Evolutionary conservation across 2,329 filamentous ascomycete genomes (phyloP), one percentile per base, ranked within the genome.

Genomic region (Sarocladiaceae sp.): DNA sequence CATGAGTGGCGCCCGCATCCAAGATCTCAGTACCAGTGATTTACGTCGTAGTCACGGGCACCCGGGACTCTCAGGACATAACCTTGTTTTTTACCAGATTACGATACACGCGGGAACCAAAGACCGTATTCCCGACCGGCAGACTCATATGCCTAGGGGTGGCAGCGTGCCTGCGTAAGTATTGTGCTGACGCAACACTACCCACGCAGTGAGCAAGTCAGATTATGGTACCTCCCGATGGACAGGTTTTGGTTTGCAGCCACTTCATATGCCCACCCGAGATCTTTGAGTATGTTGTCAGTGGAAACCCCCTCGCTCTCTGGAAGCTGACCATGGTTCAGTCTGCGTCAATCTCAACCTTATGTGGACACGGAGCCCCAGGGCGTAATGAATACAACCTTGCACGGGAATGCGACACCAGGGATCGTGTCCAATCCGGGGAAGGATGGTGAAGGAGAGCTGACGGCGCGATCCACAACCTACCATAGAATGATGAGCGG

Each of bases 331-430:
- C 40, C 40, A 44, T 28, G 44, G 44, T 48, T 48, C 8, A 48
- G 12, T 7, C 12, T 15, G 40, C 44, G 44, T 28, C 28, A 48
- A 48, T 48, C 44, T 48, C 26, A 29, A 33, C 44, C 44, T 48
- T 48, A 48, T 48, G 44, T 33, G 26, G 44, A 48, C 44, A 48
- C 44, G 44, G 44, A 48, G 37, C 17, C 12, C 15, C 25, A 18
- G 17, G 44, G 25, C 23, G 44, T 48, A 48, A 48, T 48, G 44
- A 22, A 48, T 48, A 48, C 44, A 48, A 48, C 44, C 44, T 48
- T 33, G 44, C 22, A 17, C 44, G 44, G 44, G 15, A 31, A 48
- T 15, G 23, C 22, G 23, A 37, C 35, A 37, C 6, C 40, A 25
- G 28, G 40, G 23, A 44, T 44, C 40, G 11, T 15, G 23, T 28